A percentile compares a stretch with the other conserved stretches of the same genome.
phyloP scores from a whole-genome alignment of 2,329 filamentous ascomycete genomes.

The Aspergillus novoparasiticus region DNA sequence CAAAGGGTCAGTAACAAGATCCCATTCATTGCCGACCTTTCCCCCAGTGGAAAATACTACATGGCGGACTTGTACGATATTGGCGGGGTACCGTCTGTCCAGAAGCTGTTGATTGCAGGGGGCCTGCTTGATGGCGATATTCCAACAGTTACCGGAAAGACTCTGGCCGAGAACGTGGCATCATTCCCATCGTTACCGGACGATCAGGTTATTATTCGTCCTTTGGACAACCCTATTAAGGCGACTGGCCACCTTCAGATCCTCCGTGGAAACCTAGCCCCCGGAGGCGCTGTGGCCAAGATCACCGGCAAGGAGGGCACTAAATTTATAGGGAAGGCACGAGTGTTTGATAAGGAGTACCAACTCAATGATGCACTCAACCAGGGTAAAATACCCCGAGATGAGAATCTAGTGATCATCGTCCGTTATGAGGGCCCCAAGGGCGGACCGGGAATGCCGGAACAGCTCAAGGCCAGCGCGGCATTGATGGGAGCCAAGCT shows the following conservation, averaged over 20 bases:
- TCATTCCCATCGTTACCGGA: constrained; percentile 75
- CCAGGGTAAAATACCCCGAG: constrained; percentile 67
- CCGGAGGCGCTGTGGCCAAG: constrained; percentile 88
- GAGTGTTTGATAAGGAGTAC: constrained; percentile 84
- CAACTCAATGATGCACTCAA: constrained; percentile 75
- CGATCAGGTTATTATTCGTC: constrained; percentile 80
- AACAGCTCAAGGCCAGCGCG: constrained; percentile 84
- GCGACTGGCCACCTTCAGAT: constrained; percentile 84
- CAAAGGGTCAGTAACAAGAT: constrained; percentile 79
- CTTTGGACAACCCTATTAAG: constrained; percentile 83
- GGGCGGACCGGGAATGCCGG: constrained; percentile 93
- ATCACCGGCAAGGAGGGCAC: constrained; percentile 95
- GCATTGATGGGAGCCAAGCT: constrained; percentile 92
- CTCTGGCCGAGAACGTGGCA: constrained; percentile 77
- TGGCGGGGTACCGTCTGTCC: constrained; percentile 80
- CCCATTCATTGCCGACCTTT: constrained; percentile 82
- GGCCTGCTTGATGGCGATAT: constrained; percentile 76
- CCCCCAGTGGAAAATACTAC: constrained; percentile 79
- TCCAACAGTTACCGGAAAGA: constrained; percentile 81
- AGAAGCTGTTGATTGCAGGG: constrained; percentile 80
- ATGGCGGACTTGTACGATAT: constrained; percentile 88
- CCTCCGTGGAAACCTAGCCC: constrained; percentile 82
- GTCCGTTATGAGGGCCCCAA: constrained; percentile 94
- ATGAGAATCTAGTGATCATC: constrained; percentile 83
- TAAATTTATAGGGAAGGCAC: constrained; percentile 75